Evolutionary conservation across 2,329 filamentous ascomycete species (phyloP).

Genomic region (Trichoderma sp.): DNA sequence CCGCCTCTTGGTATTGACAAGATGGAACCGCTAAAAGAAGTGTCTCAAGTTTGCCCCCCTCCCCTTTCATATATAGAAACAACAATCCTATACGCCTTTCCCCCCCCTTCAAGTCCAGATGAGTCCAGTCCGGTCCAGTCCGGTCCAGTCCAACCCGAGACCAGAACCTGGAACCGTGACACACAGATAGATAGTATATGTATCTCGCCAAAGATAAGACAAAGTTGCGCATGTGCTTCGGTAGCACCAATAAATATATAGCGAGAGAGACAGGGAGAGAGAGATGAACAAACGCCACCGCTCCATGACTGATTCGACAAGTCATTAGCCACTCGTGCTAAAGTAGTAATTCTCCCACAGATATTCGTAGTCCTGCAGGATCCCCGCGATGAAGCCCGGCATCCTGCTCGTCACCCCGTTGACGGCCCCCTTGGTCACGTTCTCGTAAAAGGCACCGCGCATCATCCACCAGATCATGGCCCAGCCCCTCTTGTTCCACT

Average conservation of each 20-base stretch:
- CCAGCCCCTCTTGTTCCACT: slow-evolving; percentile 85
- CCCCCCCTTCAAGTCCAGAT: not conserved
- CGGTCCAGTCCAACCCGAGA: not conserved
- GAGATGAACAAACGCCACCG: not conserved
- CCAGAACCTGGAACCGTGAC: not conserved
- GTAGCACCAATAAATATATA: not conserved
- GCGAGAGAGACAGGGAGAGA: not conserved
- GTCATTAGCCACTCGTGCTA: slow-evolving; percentile 49
- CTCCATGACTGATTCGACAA: not conserved
- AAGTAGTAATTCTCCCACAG: slow-evolving; percentile 99
- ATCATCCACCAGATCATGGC: slow-evolving; percentile 93
- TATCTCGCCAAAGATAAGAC: not conserved
- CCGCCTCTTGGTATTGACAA: not conserved
- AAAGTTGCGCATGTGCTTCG: not conserved
- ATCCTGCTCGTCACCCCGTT: slow-evolving; percentile 70
- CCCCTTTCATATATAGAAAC: not conserved
- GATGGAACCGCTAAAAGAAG: not conserved
- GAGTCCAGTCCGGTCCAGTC: not conserved
- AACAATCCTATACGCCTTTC: not conserved
- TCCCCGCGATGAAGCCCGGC: slow-evolving; percentile 75
- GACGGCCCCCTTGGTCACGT: slow-evolving; percentile 75
- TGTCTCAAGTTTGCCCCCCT: not conserved
- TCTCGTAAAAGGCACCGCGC: slow-evolving; percentile 96
- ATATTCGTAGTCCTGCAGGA: slow-evolving; percentile 95
- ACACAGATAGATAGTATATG: not conserved